Evolutionary conservation across 192 early-diverging fungal species (phyloP), one percentile per base, ranked within the genome.

Genomic region (Coemansia sp.): DNA sequence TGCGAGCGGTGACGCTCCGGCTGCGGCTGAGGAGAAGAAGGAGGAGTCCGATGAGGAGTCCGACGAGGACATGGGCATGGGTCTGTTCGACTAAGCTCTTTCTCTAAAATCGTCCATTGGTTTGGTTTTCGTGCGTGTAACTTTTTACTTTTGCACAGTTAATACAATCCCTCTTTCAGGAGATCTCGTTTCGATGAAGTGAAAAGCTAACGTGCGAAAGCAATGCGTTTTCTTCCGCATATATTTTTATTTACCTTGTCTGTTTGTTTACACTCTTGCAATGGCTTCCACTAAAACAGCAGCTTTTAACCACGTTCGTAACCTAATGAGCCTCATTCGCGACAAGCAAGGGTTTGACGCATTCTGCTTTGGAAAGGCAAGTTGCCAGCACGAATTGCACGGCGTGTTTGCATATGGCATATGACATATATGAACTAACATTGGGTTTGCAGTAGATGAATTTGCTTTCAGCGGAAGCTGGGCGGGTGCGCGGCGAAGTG

Each of bases 61-160:
- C 59, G 90, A 92, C 65, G 89, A 90, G 48, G 90, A 91, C 75
- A 90, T 91, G 89, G 89, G 87, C 69, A 88, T 90, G 83, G 90
- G 90, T 88, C 86, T 82, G 76, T 83, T 71, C 73, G 83, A 84
- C 69, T 84, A 84, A 84, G 36, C 40, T 44, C 15, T 44, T 44
- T 44, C 31, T 22, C 12, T 37, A 15, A 21, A 26, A 25, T 15
- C 15, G 25, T 31, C 40, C 14, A 44, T n/a, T 15, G 14, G 15
- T 44, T 42, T 60, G 57, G 14, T 22, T 58, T 31, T 58, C 19
- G 28, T 15, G 37, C 20, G 40, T 20, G 20, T 58, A 37, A n/a
- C 34, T 11, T 57, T 37, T 36, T 38, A 42, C 31, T 34, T 6
- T 36, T 58, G 57, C 57, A 58, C 57, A 38, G 57, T 17, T 36